Percentiles rank a stretch among this genome's conserved stretches.
Evolutionary conservation across 306 rosid species (phyloP).

Genomic region (Acacia crassicarpa): DNA sequence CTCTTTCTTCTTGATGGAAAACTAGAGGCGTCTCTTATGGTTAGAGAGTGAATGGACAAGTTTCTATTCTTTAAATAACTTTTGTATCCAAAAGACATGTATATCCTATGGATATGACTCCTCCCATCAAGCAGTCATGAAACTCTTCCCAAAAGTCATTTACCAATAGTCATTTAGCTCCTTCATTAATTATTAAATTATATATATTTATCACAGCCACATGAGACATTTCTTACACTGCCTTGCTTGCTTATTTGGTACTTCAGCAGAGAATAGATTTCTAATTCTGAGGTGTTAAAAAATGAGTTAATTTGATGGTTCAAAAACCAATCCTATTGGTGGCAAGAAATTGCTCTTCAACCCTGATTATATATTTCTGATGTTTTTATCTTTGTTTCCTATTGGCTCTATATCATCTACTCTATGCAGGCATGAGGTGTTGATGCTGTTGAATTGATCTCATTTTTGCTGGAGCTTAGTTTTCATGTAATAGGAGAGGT

Average conservation of each 20-base stretch:
- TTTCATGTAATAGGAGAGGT: constrained; percentile 97
- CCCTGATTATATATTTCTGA: constrained; percentile 6
- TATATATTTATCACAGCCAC: too few relatives aligned
- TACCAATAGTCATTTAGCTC: too few relatives aligned
- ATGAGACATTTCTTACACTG: too few relatives aligned
- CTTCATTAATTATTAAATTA: too few relatives aligned
- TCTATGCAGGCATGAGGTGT: constrained; percentile 76
- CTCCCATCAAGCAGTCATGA: too few relatives aligned
- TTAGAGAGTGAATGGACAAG: too few relatives aligned
- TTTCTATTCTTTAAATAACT: too few relatives aligned
- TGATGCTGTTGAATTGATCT: constrained; percentile 85
- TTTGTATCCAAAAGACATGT: too few relatives aligned
- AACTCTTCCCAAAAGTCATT: too few relatives aligned
- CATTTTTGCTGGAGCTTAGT: constrained; percentile 93
- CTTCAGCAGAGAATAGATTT: constrained; percentile 91
- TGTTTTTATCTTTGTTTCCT: constrained; percentile 24
- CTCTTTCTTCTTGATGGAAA: too few relatives aligned
- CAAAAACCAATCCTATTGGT: background rate
- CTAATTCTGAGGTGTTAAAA: constrained; percentile 77
- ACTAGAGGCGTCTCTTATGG: too few relatives aligned
- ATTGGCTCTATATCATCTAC: constrained; percentile 20
- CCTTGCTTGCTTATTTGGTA: constrained; percentile 50
- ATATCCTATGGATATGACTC: too few relatives aligned
- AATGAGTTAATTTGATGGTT: background rate
- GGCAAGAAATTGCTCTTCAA: background rate